Base-by-base conservation (phyloP, 768 basidiomycete species). In the Serendipita indica region DNA sequence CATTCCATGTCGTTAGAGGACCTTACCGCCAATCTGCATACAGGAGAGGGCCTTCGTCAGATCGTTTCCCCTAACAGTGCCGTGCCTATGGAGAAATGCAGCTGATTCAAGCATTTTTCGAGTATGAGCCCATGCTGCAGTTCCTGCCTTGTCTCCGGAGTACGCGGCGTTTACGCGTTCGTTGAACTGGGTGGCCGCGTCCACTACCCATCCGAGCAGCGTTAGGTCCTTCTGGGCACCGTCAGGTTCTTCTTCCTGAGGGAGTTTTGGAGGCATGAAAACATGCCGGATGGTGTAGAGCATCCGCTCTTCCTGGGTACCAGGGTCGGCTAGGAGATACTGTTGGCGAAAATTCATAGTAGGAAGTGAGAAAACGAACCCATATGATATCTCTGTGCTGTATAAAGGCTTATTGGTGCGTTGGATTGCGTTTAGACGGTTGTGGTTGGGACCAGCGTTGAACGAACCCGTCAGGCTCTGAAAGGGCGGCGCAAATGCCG, bases 231-330 rank as follows among this genome's bases (percentile, higher is more conserved):
- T 37, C 72, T 60, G 67, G 67, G 54, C 34, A 35, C 62, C 10
- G 41, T 46, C 57, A 34, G 54, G 27, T 54, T 52, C 30, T 45
- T 65, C 43, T 57, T 66, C 39, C 13, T 2, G 22, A 37, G 63
- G 16, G 69, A 52, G 49, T 13, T 33, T 67, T 1, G 73, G 70
- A 2, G 77, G 77, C 5, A 71, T 61, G 61, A 77, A 75, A 0
- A 78, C 66, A 52, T 78, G 77, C 3, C 71, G 70, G 10, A 75
- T 57, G 30, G 70, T 62, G 61, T 75, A 78, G 60, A 7, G 39
- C n/a, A n/a, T n/a, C n/a, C n/a, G n/a, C n/a, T n/a, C n/a, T n/a
- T n/a, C n/a, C n/a, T n/a, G n/a, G n/a, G n/a, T n/a, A n/a, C n/a
- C n/a, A n/a, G n/a, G n/a, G n/a, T n/a, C n/a, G n/a, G n/a, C n/a